Evolutionary conservation across 257 asterid genomes (phyloP), one percentile per base, ranked within the genome.

Genomic region (Anisodus acutangulus): DNA sequence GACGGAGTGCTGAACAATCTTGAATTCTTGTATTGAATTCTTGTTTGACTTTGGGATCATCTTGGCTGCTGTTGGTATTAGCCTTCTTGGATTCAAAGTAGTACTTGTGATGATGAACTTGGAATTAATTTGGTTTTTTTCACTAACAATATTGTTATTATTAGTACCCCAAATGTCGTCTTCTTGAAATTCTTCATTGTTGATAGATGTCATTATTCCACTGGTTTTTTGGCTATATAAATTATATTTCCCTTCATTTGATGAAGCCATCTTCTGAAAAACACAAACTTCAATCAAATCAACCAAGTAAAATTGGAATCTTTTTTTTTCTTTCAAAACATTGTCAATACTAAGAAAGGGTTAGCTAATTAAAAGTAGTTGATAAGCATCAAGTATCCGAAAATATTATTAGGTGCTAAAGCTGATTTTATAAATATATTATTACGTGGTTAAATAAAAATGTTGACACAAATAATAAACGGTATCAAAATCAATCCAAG

Each of bases 141-240:
- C 62, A 49, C 2, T 12, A 6, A 49, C 22, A 49, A 6, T 74
- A 15, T 49, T 9, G 12, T 5, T 47, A 19, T 9, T 43, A 16
- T 9, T 69, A 7, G 15, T 13, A 74, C 81, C 62, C 81, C 81
- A 74, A 49, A 74, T 74, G 7, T 74, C 81, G 1, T 74, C 81
- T 74, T 74, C 81, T 74, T 74, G 81, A 74, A 49, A 74, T 49
- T 74, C 81, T 74, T 74, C 81, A 51, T 22, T 74, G 0, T 51
- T 74, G 22, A 70, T 41, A 8, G 55, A 2, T 49, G 55, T 49
- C 55, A 41, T 5, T 41, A 41, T 3, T 41, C 45, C 45, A 41
- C 3, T 41, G 45, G 45, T 5, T 41, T 41, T 41, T 41, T 41
- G 3, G 45, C 45, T 41, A 41, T 3, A 41, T 2, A 6, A 58